Conservation (phyloP, 371 early-diverging fungal species). For the Circinella umbellata region DNA sequence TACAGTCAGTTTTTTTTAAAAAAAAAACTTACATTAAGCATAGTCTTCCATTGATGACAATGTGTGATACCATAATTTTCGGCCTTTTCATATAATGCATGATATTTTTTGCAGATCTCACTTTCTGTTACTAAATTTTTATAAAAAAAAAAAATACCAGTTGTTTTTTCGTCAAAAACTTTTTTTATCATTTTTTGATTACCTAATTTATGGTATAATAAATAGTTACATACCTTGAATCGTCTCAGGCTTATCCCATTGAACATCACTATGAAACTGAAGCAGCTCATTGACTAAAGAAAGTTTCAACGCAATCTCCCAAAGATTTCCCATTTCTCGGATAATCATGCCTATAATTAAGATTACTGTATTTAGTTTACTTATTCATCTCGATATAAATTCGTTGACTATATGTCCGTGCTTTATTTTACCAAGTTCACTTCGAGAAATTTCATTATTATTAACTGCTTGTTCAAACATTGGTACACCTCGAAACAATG, state of each 20-base stretch:
- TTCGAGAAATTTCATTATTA: conserved; percentile 33
- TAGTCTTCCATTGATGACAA: conserved; percentile 63
- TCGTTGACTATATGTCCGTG: no score
- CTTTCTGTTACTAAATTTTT: conserved; percentile 1
- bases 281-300: conserved; percentile 60
- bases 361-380: conserved; percentile 5
- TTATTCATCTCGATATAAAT: no score
- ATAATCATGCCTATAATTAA: conserved; percentile 53
- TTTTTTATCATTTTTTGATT: not conserved
- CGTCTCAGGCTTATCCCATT: conserved; percentile 25
- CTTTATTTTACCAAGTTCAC: conserved; percentile 38
- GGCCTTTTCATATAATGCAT: conserved; percentile 37
- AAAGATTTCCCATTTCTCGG: conserved; percentile 59
- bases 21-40: conserved; percentile 61
- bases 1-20: no score
- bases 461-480: conserved; percentile 23
- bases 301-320: conserved; percentile 69
- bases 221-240: not conserved
- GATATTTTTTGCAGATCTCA: conserved; percentile 37
- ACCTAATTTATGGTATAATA: not conserved
- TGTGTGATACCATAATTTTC: conserved; percentile 50
- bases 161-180: not conserved
- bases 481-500: conserved; percentile 46
- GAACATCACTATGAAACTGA: conserved; percentile 15
- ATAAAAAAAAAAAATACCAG: not conserved